Base-by-base conservation (phyloP, 2,329 filamentous ascomycete species). In the Colletotrichum filicis region DNA sequence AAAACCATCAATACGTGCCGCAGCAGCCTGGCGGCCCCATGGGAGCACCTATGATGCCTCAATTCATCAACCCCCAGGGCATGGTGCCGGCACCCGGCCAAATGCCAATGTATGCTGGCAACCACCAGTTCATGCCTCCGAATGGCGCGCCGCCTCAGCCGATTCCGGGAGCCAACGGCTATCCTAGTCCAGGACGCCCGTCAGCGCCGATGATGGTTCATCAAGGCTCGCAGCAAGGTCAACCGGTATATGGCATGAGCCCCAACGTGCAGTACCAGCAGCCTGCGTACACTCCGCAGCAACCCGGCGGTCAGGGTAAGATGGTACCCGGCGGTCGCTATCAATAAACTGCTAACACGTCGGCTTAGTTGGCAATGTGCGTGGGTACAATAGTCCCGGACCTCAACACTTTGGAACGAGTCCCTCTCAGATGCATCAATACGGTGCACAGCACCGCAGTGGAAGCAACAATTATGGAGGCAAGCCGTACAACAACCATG, bases 181-280 rank as follows among this genome's bases (percentile, higher is more conserved):
- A 94, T 79, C 94, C 95, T n/a, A 98, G 96, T 80, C 96, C 96
- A 1, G 92, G 94, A 69, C 91, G 95, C 60, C 92, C 92, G 32
- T 81, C 86, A 24, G 94, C 97, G 14, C 92, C 94, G 2, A 95
- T 97, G 92, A 98, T 98, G 96, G 94, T 92, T 78, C 95, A 95
- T 76, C 95, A 98, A 84, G 94, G 94, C 68, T 98, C 95, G 32
- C 96, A 98, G 79, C 95, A 97, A 81, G 95, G 95, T 53, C 95
- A 97, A 80, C 91, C 85, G 78, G 90, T 87, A 84, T 95, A 89
- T 86, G 93, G 90, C 75, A 94, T 95, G 92, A 93, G 92, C 78
- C 92, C 92, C 56, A 92, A 87, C 66, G 88, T 92, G 82, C 92
- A 92, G 79, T 94, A 93, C 79, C 93, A 92, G 78, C 93, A 95